Percentiles rank a stretch among this genome's conserved stretches.
Conservation (phyloP, 768 basidiomycete species). For the Cyclocybe aegerita region DNA sequence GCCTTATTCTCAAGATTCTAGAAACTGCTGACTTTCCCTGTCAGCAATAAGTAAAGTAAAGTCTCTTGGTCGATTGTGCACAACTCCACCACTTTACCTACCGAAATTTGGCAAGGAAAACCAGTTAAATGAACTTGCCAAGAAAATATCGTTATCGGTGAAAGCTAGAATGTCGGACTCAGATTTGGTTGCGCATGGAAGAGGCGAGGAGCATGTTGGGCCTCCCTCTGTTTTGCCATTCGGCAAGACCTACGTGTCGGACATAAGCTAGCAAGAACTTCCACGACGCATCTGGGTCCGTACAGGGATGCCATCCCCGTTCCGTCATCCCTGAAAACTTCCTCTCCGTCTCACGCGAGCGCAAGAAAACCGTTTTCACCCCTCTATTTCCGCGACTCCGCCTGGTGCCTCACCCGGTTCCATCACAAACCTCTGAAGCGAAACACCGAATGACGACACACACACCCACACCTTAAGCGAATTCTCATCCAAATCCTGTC, state of each 20-base stretch:
- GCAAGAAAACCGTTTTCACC: background rate
- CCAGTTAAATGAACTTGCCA: too few species aligned
- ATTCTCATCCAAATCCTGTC: background rate
- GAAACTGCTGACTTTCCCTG: background rate
- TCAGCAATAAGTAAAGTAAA: background rate
- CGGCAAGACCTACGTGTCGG: background rate
- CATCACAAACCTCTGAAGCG: conserved; percentile 4
- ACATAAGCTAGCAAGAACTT: background rate
- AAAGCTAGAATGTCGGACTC: too few species aligned
- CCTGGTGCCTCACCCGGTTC: conserved; percentile 1
- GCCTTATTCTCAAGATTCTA: background rate
- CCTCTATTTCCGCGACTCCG: conserved; percentile 8
- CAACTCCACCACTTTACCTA: conserved; percentile 5
- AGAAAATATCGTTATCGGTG: too few species aligned
- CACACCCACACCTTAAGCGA: conserved; percentile 2
- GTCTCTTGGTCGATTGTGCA: background rate
- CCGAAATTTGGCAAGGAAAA: too few species aligned
- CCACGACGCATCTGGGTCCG: background rate
- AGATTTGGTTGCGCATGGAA: too few species aligned
- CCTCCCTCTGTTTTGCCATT: background rate
- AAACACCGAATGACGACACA: background rate
- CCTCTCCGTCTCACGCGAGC: background rate
- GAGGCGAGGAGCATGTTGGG: too few species aligned
- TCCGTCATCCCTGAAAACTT: background rate
- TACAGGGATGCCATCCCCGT: background rate